These are phyloP conservation scores for Xylaria telfairii DNA, from an alignment of 495 filamentous ascomycete species.

Conservation along the genomic window DNA sequence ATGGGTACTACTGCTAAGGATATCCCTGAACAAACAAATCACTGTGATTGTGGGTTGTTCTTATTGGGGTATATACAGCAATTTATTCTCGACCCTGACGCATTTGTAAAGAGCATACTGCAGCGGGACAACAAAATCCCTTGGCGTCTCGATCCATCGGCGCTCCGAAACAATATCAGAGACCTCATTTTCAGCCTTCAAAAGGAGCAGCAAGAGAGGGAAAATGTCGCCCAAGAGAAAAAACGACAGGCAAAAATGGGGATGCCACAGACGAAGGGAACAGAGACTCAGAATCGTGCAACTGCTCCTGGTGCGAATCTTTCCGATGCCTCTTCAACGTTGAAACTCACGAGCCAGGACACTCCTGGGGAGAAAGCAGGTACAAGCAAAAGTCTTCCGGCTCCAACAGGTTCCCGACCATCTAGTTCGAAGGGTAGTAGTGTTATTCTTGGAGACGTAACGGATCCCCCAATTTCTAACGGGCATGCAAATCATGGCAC, in stretches of 20 bases:
- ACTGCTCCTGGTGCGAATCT: background rate
- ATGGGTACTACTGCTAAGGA: slow-evolving; percentile 71
- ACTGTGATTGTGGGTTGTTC: slow-evolving; percentile 87
- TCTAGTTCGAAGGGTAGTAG: background rate
- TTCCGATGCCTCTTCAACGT: background rate
- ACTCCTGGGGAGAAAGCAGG: background rate
- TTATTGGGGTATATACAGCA: slow-evolving; percentile 81
- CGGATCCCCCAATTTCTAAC: background rate
- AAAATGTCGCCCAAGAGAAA: slow-evolving; percentile 31
- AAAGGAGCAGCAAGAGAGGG: slow-evolving; percentile 37
- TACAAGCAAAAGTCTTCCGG: slow-evolving; percentile 8
- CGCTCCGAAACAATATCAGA: slow-evolving; percentile 45
- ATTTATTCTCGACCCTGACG: slow-evolving; percentile 73
- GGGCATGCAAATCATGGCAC: background rate
- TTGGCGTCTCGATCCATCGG: slow-evolving; percentile 46
- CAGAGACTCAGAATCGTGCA: background rate
- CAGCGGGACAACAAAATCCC: slow-evolving; percentile 33
- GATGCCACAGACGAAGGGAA: slow-evolving; percentile 4
- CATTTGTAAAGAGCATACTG: slow-evolving; percentile 56
- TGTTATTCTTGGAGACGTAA: background rate
- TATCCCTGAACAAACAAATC: slow-evolving; percentile 83
- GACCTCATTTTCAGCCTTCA: slow-evolving; percentile 46
- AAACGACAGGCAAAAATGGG: slow-evolving; percentile 29
- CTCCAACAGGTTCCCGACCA: background rate
- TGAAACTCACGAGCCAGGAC: background rate